phyloP scores from a whole-genome alignment of 2,329 filamentous ascomycete genomes.

The Leptosphaerulina australis region DNA sequence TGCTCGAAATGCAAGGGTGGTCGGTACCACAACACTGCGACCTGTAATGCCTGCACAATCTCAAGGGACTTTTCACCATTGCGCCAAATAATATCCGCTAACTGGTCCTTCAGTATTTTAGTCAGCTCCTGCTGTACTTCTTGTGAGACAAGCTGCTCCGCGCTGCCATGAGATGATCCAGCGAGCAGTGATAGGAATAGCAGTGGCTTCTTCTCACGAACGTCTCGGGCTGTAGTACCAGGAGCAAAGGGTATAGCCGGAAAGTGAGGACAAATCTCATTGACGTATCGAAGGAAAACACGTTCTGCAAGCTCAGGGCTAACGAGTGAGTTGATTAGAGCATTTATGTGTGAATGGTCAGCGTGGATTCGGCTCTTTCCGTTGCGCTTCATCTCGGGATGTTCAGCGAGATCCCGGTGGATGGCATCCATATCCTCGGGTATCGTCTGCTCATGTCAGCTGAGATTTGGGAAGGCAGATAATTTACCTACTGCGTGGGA shows the following conservation, averaged over 20 bases:
- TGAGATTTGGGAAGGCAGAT: neutral
- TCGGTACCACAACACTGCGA: constrained; percentile 83
- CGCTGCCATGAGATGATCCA: constrained; percentile 57
- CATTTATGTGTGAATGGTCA: constrained; percentile 48
- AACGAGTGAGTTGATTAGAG: constrained; percentile 56
- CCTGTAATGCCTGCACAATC: constrained; percentile 76
- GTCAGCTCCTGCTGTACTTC: constrained; percentile 67
- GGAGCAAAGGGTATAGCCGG: constrained; percentile 64
- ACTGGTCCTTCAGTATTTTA: constrained; percentile 71
- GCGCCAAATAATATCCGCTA: constrained; percentile 76
- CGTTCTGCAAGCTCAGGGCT: constrained; percentile 58
- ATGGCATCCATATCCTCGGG: constrained; percentile 48
- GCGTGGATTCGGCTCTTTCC: constrained; percentile 37
- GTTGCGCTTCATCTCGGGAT: constrained; percentile 43
- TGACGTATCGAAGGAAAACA: constrained; percentile 63
- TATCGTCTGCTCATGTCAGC: constrained; percentile 36
- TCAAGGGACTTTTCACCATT: constrained; percentile 82
- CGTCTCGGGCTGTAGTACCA: constrained; percentile 59
- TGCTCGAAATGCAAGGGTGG: constrained; percentile 84
- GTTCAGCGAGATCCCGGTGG: constrained; percentile 45
- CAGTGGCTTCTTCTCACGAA: constrained; percentile 64
- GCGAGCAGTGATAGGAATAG: constrained; percentile 65
- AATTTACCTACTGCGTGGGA: constrained; percentile 34
- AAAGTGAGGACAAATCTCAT: constrained; percentile 60
- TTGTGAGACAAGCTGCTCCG: constrained; percentile 53